Percentiles rank a stretch among this genome's conserved stretches.
Evolutionary conservation across 2,329 filamentous ascomycete species (phyloP).

Genomic region (Neopestalotiopsis sp.): DNA sequence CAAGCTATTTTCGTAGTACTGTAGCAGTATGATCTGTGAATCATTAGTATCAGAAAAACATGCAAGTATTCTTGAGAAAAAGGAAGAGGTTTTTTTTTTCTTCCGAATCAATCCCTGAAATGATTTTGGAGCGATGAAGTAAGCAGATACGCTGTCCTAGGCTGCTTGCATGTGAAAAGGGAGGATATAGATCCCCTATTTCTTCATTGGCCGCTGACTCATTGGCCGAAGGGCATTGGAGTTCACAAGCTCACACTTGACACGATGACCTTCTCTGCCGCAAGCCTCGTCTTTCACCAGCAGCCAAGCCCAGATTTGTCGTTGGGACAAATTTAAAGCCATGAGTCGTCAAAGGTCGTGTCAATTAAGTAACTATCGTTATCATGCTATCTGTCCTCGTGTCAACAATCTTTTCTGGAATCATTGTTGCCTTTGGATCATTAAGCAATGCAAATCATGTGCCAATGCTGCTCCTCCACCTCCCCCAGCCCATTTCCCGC

Average conservation of each 20-base stretch:
- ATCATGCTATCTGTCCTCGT: not conserved
- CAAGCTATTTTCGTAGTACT: not conserved
- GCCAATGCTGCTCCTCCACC: not conserved
- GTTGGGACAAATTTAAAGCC: not conserved
- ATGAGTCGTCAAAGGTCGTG: not conserved
- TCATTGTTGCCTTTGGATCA: not conserved
- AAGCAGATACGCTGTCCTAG: not conserved
- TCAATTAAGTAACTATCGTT: not conserved
- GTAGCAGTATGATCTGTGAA: too few species aligned
- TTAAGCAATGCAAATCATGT: not conserved
- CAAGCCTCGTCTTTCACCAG: not conserved
- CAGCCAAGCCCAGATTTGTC: too few species aligned
- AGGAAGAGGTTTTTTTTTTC: not conserved
- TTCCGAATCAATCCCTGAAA: too few species aligned
- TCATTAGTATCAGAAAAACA: too few species aligned
- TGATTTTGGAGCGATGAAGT: not conserved
- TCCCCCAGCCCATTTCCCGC: too few species aligned
- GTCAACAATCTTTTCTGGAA: not conserved
- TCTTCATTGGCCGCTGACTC: constrained; percentile 4
- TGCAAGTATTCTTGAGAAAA: not conserved
- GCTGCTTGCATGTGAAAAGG: not conserved
- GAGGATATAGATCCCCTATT: not conserved
- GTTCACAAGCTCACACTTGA: not conserved
- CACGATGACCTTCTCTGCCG: not conserved
- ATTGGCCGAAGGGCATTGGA: not conserved